phyloP scores from a whole-genome alignment of 1,139 yeast species.

The Insectozyma bohioensis region DNA sequence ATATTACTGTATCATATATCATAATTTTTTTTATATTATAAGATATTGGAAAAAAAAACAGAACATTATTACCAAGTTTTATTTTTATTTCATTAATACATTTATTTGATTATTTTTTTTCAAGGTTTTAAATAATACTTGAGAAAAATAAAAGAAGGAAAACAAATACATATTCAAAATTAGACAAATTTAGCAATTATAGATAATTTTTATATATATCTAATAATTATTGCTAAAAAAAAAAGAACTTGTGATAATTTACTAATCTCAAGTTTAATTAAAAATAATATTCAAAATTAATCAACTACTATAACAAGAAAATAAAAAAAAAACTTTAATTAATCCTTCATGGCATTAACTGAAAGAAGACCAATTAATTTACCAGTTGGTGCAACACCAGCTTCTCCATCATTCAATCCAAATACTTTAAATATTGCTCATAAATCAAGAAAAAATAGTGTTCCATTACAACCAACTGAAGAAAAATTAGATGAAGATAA shows the following conservation, averaged over 20 bases:
- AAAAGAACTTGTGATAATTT: too few relatives aligned
- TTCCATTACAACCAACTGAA: constrained; percentile 8
- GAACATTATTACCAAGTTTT: not conserved
- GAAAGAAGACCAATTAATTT: constrained; percentile 51
- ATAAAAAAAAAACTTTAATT: constrained; percentile 4
- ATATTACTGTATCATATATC: constrained; percentile 1
- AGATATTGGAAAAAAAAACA: too few relatives aligned
- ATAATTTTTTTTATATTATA: constrained; percentile 1
- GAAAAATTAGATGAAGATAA: constrained; percentile 10
- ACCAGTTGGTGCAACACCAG: constrained; percentile 37
- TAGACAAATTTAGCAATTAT: too few relatives aligned
- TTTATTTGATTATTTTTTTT: not conserved
- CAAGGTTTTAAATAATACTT: constrained; percentile 6
- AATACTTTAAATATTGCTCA: constrained; percentile 29
- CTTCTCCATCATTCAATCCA: constrained; percentile 50
- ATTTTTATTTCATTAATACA: constrained; percentile 1
- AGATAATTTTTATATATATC: too few relatives aligned
- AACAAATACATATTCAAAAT: too few relatives aligned
- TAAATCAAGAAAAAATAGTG: constrained; percentile 7
- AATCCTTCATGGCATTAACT: constrained; percentile 48
- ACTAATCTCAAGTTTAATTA: constrained; percentile 1
- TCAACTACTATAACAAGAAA: not conserved
- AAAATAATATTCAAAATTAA: not conserved
- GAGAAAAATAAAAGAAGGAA: too few relatives aligned
- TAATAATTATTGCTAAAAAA: too few relatives aligned